Conservation (phyloP, 2,329 filamentous ascomycete genomes). For the Colletotrichum melonis region DNA sequence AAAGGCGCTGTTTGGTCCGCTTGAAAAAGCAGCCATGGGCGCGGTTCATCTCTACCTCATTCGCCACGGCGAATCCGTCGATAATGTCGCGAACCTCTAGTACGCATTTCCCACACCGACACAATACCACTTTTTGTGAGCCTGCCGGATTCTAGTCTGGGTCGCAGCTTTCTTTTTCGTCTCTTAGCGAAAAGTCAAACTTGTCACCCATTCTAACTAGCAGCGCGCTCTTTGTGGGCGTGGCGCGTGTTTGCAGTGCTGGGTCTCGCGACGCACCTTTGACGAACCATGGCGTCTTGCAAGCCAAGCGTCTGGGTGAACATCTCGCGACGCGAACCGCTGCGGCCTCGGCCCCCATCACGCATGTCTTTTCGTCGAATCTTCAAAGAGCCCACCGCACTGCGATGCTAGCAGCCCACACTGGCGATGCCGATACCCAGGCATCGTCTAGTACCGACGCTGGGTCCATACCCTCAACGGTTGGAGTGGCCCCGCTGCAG, state of each 20-base stretch:
- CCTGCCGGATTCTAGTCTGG: slow-evolving; percentile 2
- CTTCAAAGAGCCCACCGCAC: slow-evolving; percentile 80
- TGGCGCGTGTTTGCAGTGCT: slow-evolving; percentile 59
- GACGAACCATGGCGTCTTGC: slow-evolving; percentile 84
- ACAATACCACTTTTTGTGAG: slow-evolving; percentile 7
- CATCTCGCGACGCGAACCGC: slow-evolving; percentile 60
- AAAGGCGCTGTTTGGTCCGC: background rate
- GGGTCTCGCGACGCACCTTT: slow-evolving; percentile 83
- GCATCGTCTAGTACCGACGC: background rate
- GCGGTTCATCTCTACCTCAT: slow-evolving; percentile 72
- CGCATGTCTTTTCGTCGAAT: slow-evolving; percentile 82
- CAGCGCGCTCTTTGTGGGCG: slow-evolving; percentile 4
- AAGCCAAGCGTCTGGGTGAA: slow-evolving; percentile 77
- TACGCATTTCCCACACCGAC: slow-evolving; percentile 50
- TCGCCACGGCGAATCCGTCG: slow-evolving; percentile 89
- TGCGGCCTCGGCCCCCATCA: slow-evolving; percentile 52
- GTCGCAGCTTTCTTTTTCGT: background rate
- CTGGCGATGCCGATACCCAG: slow-evolving; percentile 57
- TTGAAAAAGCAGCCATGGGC: slow-evolving; percentile 25
- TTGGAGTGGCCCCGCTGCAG: slow-evolving; percentile 49
- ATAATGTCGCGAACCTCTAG: slow-evolving; percentile 86
- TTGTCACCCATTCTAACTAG: slow-evolving; percentile 40
- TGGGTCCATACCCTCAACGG: background rate
- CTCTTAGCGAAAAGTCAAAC: background rate
- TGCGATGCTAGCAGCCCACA: slow-evolving; percentile 66